Evolutionary conservation across 2,329 filamentous ascomycete genomes (phyloP).

Genomic region (Fusarium scirpi): DNA sequence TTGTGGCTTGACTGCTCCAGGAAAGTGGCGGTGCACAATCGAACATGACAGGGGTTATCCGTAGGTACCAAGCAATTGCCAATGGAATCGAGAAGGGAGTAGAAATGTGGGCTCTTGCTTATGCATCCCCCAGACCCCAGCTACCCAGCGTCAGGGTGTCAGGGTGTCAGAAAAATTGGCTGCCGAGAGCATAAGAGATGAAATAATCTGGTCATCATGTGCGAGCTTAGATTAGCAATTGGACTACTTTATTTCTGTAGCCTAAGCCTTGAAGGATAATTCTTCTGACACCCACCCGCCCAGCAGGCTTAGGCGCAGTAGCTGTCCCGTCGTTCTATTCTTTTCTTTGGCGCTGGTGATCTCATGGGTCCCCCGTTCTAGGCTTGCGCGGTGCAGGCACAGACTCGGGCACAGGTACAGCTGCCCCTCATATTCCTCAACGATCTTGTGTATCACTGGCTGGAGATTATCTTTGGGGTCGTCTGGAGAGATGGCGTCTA

Average conservation of each 20-base stretch:
- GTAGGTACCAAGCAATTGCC: background rate
- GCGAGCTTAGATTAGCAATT: background rate
- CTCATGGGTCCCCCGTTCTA: conserved; percentile 32
- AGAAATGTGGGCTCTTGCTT: conserved; percentile 25
- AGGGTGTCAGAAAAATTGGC: background rate
- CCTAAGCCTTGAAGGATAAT: background rate
- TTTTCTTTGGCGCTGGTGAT: conserved; percentile 28
- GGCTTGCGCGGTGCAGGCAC: conserved; percentile 21
- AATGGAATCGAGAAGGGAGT: conserved; percentile 24
- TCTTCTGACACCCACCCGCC: background rate
- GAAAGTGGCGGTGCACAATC: conserved; percentile 32
- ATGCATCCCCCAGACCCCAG: conserved; percentile 19
- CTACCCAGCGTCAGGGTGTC: background rate
- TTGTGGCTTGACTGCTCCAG: conserved; percentile 28
- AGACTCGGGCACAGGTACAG: conserved; percentile 14
- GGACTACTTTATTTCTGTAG: background rate
- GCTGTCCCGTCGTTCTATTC: conserved; percentile 13
- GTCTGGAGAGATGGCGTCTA: conserved; percentile 14
- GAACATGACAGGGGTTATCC: conserved; percentile 19
- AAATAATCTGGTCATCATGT: background rate
- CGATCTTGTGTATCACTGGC: conserved; percentile 34
- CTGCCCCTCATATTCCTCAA: conserved; percentile 30
- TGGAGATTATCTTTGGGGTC: conserved; percentile 24
- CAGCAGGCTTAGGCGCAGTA: conserved; percentile 1
- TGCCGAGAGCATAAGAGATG: background rate